Conservation (phyloP, 768 basidiomycete genomes). For the Mycena floridula region DNA sequence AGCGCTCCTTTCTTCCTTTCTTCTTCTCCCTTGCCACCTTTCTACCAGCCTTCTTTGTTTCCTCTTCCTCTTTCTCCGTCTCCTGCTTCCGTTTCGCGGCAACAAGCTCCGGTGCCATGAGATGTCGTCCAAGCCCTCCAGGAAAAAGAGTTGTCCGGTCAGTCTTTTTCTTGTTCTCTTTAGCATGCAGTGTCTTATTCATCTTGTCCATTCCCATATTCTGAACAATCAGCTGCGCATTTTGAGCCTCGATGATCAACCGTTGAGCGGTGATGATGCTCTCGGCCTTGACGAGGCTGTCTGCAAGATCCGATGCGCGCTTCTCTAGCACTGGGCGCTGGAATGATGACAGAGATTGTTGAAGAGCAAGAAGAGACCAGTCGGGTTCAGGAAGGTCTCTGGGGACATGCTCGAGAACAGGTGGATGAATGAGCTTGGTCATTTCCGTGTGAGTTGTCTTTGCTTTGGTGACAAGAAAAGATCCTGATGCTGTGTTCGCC, state of each 20-base stretch:
- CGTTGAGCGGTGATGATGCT: constrained; percentile 6
- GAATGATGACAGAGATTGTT: neutral
- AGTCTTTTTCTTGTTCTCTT: constrained; percentile 13
- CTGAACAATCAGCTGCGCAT: constrained; percentile 16
- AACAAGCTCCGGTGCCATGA: constrained; percentile 7
- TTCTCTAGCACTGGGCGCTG: neutral
- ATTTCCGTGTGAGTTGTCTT: neutral
- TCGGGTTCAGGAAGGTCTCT: too few species aligned
- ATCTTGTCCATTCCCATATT: constrained; percentile 9
- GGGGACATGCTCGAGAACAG: too few species aligned
- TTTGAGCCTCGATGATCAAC: constrained; percentile 8
- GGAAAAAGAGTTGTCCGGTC: constrained; percentile 8
- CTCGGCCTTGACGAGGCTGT: constrained; percentile 7
- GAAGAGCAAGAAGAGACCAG: constrained; percentile 8
- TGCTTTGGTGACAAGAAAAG: constrained; percentile 12
- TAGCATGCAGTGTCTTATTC: constrained; percentile 11
- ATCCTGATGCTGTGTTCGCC: constrained; percentile 11
- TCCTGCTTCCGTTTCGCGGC: constrained; percentile 2
- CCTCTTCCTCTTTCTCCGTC: constrained; percentile 7
- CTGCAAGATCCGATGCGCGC: constrained; percentile 2
- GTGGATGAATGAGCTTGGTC: constrained; percentile 10
- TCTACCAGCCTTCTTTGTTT: neutral
- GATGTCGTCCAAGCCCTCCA: constrained; percentile 10
- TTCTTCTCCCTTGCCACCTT: too few species aligned
- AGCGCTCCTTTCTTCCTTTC: too few species aligned